Percentiles rank a stretch among this genome's conserved stretches.
Evolutionary conservation across 78 protist species (phyloP).

Genomic region (Chrysochromulina tobinii): DNA sequence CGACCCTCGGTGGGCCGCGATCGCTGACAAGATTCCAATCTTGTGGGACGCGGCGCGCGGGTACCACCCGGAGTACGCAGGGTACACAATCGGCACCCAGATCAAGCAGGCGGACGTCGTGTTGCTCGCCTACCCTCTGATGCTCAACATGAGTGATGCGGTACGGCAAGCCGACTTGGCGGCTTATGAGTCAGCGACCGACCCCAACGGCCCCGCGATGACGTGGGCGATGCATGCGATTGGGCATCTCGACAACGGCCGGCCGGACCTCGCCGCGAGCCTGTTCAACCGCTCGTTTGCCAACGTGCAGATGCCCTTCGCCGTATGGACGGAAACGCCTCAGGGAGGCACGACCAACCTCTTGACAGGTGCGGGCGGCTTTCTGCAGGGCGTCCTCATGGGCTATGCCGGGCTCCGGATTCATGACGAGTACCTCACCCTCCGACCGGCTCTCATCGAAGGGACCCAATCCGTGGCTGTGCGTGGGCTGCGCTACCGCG

Average conservation of each 20-base stretch:
- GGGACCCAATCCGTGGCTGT: too few species aligned
- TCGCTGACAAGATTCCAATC: too few species aligned
- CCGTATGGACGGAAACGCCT: conserved; percentile 19
- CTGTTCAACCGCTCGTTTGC: conserved; percentile 11
- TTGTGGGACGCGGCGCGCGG: background rate
- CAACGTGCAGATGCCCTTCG: conserved; percentile 4
- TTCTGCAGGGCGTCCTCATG: background rate
- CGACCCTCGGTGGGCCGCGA: too few species aligned
- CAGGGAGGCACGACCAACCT: conserved; percentile 20
- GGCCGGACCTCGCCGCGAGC: background rate
- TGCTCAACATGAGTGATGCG: background rate
- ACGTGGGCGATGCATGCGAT: conserved; percentile 42
- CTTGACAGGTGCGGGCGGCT: conserved; percentile 47
- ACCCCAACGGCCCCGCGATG: conserved; percentile 52
- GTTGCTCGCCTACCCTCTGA: conserved; percentile 45
- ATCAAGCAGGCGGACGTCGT: conserved; percentile 66
- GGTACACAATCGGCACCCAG: background rate
- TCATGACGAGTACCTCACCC: background rate
- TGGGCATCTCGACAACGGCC: conserved; percentile 11
- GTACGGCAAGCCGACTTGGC: conserved; percentile 30
- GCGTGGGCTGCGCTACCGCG: too few species aligned
- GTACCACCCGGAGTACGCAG: background rate
- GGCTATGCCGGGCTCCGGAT: background rate
- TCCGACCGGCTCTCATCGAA: background rate
- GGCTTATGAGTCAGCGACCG: conserved; percentile 10